These are phyloP conservation scores for Monosporozyma servazzii DNA, from an alignment of 805 yeast genomes.

Conservation along the genomic window DNA sequence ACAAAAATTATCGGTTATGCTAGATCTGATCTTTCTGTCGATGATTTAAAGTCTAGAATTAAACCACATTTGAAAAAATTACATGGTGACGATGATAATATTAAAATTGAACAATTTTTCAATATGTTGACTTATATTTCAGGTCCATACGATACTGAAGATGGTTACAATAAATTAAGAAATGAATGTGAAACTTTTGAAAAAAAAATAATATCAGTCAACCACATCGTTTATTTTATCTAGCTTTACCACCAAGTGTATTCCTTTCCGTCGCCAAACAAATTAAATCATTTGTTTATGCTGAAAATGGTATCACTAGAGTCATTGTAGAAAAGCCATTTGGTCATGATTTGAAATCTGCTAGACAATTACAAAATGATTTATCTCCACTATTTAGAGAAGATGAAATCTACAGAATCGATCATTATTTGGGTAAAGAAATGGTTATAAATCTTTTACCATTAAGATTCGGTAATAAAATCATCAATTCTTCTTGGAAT, in stretches of 20 bases:
- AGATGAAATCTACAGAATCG: constrained; percentile 89
- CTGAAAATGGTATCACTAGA: constrained; percentile 61
- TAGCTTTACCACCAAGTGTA: constrained; percentile 92
- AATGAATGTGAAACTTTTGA: constrained; percentile 53
- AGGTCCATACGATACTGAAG: constrained; percentile 74
- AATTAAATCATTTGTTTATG: constrained; percentile 60
- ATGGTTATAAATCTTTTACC: constrained; percentile 91
- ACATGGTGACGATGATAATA: constrained; percentile 32
- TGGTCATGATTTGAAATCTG: constrained; percentile 79
- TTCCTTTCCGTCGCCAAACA: constrained; percentile 71
- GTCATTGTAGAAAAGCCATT: constrained; percentile 94
- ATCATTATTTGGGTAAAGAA: constrained; percentile 96
- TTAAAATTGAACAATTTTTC: constrained; percentile 56
- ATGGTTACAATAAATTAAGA: constrained; percentile 58
- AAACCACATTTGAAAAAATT: constrained; percentile 48
- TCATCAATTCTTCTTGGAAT: constrained; percentile 85
- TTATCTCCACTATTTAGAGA: constrained; percentile 83
- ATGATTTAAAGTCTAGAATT: constrained; percentile 61
- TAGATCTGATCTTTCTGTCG: constrained; percentile 60
- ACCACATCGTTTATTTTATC: constrained; percentile 78
- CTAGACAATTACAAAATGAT: constrained; percentile 65
- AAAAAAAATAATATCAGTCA: constrained; percentile 33
- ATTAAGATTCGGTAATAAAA: constrained; percentile 82
- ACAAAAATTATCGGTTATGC: constrained; percentile 87
- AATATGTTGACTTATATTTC: constrained; percentile 54